phyloP scores from a whole-genome alignment of 2,329 filamentous ascomycete genomes.

The Geosmithia putterillii region DNA sequence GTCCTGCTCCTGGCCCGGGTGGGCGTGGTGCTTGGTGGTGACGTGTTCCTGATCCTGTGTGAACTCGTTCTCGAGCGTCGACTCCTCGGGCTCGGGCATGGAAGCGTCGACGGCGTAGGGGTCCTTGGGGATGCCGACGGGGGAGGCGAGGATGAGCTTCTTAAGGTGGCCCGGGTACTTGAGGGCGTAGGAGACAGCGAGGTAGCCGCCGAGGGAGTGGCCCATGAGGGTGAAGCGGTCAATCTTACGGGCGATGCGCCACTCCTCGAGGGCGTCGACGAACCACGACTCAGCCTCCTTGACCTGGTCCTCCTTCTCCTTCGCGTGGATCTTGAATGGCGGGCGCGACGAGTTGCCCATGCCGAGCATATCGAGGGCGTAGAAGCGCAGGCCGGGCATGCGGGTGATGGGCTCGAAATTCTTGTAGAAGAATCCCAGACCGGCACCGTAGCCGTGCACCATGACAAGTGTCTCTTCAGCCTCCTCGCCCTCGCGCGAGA shows the following conservation, averaged over 20 bases:
- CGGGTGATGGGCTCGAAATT: slow-evolving; percentile 87
- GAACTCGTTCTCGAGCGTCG: slow-evolving; percentile 66
- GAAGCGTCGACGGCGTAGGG: slow-evolving; percentile 75
- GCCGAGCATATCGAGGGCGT: slow-evolving; percentile 86
- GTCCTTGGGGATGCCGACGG: slow-evolving; percentile 89
- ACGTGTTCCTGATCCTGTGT: slow-evolving; percentile 56
- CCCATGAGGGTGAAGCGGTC: slow-evolving; percentile 89
- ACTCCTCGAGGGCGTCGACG: slow-evolving; percentile 90
- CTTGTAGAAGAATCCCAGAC: slow-evolving; percentile 95
- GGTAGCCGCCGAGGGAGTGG: slow-evolving; percentile 88
- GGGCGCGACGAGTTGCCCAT: slow-evolving; percentile 87
- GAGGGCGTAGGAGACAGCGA: slow-evolving; percentile 86
- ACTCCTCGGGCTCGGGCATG: slow-evolving; percentile 65
- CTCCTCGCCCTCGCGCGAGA: slow-evolving; percentile 66
- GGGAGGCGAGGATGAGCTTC: slow-evolving; percentile 90
- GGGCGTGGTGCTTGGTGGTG: slow-evolving; percentile 14
- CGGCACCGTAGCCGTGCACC: slow-evolving; percentile 92
- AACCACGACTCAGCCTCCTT: slow-evolving; percentile 91
- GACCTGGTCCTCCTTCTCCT: slow-evolving; percentile 68
- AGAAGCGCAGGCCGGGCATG: slow-evolving; percentile 71
- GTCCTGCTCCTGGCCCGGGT: too few relatives aligned
- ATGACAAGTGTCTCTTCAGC: slow-evolving; percentile 84
- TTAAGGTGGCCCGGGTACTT: slow-evolving; percentile 94
- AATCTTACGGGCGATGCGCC: slow-evolving; percentile 78
- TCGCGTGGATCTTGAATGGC: slow-evolving; percentile 72